Base-by-base conservation (phyloP, 345 rosid genomes). In the Alliaria petiolata region DNA sequence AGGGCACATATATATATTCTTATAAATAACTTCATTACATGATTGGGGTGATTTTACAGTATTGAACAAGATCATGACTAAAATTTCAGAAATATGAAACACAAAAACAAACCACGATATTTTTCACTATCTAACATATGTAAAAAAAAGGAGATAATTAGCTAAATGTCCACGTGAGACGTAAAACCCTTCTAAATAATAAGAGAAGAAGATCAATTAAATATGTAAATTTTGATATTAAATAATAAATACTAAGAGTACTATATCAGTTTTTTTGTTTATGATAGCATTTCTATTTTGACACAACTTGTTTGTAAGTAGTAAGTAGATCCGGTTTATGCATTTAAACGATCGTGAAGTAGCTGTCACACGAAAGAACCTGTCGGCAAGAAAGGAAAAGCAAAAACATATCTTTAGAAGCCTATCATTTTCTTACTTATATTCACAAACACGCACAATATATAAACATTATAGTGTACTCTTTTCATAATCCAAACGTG, bases 401-500 rank as follows among this genome's bases (percentile, higher is more conserved):
- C 14, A n/a, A 42, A 38, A 74, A 58, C 26, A 65, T 35, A 55
- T 64, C 47, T 51, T 42, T 7, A n/a, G 28, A 59, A 67, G 17
- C 73, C 47, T 59, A 66, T 74, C 55, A 74, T 59, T 42, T 42
- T 74, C 34, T 59, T 51, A 67, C 56, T 33, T 57, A 50, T 9
- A 43, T 67, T 75, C 55, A 42, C 73, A 60, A 42, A 57, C 58
- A 64, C 34, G 52, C 19, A 54, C 4, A 34, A 3, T 0, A 5
- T 51, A 46, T 73, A 46, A 3, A 28, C 44, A 56, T 46, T 26
- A 53, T 16, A 35, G 49, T 22, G 50, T 45, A n/a, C n/a, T 45
- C 43, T 39, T 20, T 65, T 19, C 58, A 59, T 66, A 59, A 74
- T 40, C 72, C 15, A 67, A 66, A 74, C 67, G 72, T 74, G 78